These are phyloP conservation scores for Aureobasidium zeae DNA, from an alignment of 2,329 filamentous ascomycete species.

Conservation along the genomic window DNA sequence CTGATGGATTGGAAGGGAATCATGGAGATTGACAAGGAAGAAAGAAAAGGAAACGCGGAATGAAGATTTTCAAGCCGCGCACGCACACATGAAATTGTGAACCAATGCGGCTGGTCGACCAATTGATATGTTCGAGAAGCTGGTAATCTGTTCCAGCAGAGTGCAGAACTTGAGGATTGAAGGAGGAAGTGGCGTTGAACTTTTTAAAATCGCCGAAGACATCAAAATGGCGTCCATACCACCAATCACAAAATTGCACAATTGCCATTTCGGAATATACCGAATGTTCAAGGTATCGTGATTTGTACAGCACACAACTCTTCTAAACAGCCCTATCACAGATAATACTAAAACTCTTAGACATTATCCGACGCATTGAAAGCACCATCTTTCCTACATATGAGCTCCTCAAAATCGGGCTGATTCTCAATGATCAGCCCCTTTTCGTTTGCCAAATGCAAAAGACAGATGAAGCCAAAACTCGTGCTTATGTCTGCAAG, in stretches of 20 bases:
- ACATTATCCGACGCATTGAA: constrained; percentile 29
- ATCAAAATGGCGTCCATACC: too few species aligned
- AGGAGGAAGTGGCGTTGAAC: too few species aligned
- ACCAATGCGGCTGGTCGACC: too few species aligned
- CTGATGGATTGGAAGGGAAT: neutral
- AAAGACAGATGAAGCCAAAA: constrained; percentile 82
- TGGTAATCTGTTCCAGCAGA: too few species aligned
- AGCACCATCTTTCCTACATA: constrained; percentile 38
- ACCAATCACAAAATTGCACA: too few species aligned
- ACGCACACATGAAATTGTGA: too few species aligned
- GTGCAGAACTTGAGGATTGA: too few species aligned
- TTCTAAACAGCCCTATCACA: neutral
- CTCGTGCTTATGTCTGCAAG: constrained; percentile 94
- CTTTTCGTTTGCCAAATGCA: constrained; percentile 90
- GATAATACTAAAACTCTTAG: neutral
- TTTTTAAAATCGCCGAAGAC: neutral
- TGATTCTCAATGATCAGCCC: constrained; percentile 66
- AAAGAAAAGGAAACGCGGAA: neutral
- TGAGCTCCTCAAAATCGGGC: constrained; percentile 41
- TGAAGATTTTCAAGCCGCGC: too few species aligned
- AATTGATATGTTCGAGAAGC: too few species aligned
- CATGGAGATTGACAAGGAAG: too few species aligned
- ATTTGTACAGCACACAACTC: neutral
- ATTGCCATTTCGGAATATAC: too few species aligned
- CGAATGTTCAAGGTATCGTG: too few species aligned